These are phyloP conservation scores for Talaromyces trachyspermus DNA, from an alignment of 495 filamentous ascomycete species.

Conservation along the genomic window DNA sequence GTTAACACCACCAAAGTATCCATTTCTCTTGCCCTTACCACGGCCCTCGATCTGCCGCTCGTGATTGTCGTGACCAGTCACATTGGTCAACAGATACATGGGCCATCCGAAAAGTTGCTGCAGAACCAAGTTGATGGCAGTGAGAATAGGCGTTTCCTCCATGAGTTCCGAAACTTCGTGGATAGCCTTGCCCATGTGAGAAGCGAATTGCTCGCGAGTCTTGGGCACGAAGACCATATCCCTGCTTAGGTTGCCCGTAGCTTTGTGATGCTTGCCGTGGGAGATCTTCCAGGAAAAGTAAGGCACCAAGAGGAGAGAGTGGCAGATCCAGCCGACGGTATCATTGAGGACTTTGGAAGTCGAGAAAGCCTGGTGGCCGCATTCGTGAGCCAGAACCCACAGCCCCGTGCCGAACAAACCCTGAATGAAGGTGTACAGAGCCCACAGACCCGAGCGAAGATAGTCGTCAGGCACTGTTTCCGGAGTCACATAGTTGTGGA, in stretches of 20 bases:
- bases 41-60: conserved; percentile 77
- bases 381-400: conserved; percentile 70
- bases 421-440: conserved; percentile 56
- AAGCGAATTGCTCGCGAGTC: conserved; percentile 68
- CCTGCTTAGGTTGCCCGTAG: conserved; percentile 87
- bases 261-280: conserved; percentile 92
- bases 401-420: conserved; percentile 59
- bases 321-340: conserved; percentile 76
- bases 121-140: conserved; percentile 58
- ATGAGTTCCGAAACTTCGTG: conserved; percentile 80
- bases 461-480: conserved; percentile 49
- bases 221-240: conserved; percentile 97
- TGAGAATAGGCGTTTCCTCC: conserved; percentile 90
- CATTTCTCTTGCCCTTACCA: conserved; percentile 84
- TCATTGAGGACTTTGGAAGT: conserved; percentile 74
- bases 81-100: conserved; percentile 73
- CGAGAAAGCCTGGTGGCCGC: conserved; percentile 75
- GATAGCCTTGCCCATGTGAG: conserved; percentile 56
- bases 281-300: conserved; percentile 94
- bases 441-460: conserved; percentile 45
- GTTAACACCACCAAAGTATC: conserved; percentile 74
- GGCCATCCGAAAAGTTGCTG: conserved; percentile 93
- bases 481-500: conserved; percentile 59
- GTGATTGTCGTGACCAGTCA: conserved; percentile 92
- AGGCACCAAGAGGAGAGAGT: conserved; percentile 74